phyloP scores from a whole-genome alignment of 2,329 filamentous ascomycete species.

The Colletotrichum musae region DNA sequence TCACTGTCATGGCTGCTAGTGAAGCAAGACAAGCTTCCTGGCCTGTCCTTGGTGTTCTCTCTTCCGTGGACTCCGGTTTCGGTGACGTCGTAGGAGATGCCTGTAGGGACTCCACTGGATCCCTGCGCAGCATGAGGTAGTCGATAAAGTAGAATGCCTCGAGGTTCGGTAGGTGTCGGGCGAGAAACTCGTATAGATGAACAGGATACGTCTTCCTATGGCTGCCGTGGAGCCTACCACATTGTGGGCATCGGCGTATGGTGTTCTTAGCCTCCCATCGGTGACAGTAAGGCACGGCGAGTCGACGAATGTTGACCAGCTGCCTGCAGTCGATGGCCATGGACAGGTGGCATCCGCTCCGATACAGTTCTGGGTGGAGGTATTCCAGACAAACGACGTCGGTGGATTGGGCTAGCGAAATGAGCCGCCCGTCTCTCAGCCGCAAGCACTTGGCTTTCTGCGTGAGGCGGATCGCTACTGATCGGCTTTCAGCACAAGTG shows the following conservation, averaged over 20 bases:
- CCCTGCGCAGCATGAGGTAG: constrained; percentile 55
- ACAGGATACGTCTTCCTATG: constrained; percentile 51
- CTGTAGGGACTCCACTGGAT: not conserved
- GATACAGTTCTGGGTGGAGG: constrained; percentile 48
- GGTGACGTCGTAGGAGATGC: constrained; percentile 13
- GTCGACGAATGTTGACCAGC: constrained; percentile 52
- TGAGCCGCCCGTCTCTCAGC: constrained; percentile 46
- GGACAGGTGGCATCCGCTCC: constrained; percentile 46
- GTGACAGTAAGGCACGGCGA: constrained; percentile 60
- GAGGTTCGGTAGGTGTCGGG: constrained; percentile 57
- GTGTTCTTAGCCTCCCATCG: constrained; percentile 54
- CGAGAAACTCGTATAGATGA: constrained; percentile 61
- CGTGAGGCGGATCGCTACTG: constrained; percentile 23
- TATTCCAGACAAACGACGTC: constrained; percentile 55
- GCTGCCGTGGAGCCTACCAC: constrained; percentile 50
- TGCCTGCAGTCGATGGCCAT: constrained; percentile 47
- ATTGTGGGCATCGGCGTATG: constrained; percentile 49
- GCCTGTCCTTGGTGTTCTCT: not conserved
- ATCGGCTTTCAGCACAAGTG: constrained; percentile 33
- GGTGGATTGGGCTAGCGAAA: constrained; percentile 48
- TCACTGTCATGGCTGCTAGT: too few species aligned
- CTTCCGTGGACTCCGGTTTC: not conserved
- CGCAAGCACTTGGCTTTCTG: constrained; percentile 43
- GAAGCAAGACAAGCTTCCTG: not conserved
- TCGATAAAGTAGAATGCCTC: constrained; percentile 62